Evolutionary conservation across 2,329 filamentous ascomycete species (phyloP), one percentile per base, ranked within the genome.

Genomic region (Xylariaceae sp.): DNA sequence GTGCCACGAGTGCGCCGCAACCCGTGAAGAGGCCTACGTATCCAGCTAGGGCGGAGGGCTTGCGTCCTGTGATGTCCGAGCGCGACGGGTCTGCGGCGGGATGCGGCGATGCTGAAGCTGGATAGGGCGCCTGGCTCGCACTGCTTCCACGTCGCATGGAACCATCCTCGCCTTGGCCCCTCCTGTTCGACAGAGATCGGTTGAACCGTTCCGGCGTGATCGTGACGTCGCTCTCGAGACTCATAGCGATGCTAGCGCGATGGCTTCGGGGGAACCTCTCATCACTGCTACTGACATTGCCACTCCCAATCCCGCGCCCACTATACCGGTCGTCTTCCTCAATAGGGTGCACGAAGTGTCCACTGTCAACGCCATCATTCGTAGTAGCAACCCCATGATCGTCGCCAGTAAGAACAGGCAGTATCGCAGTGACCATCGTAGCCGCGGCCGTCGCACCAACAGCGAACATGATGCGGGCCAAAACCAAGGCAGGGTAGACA

Each of bases 401-500:
- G 21, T 77, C 74, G 46, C 74, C 73, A 4, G 78, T 81, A 50
- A 83, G 64, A 9, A 75, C 81, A 1, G 92, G 92, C 16, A 98
- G 71, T 31, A 94, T 88, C 3, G 92, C 92, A 7, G 92, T 97
- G 14, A 98, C 92, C 92, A 98, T 98, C 1, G 92, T 97, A 11
- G 88, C 76, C 4, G 85, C 81, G 15, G 90, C 92, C n/a, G 89
- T 88, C 14, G 86, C 92, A 16, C 92, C 92, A 13, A 96, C 53
- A 50, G 89, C 92, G 64, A 98, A 98, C 39, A 94, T 69, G 35
- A 97, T 69, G 50, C 92, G 76, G 38, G 85, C 88, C 29, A 96
- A 67, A 38, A 97, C 68, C 50, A 98, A 69, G 60, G 94, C 83
- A 8, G 92, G 90, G 63, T 95, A 96, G 7, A 96, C 78, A 63